Percentiles rank a stretch among this genome's conserved stretches.
Conservation (phyloP, 2,329 filamentous ascomycete genomes). For the Pestalotiopsis sp. region DNA sequence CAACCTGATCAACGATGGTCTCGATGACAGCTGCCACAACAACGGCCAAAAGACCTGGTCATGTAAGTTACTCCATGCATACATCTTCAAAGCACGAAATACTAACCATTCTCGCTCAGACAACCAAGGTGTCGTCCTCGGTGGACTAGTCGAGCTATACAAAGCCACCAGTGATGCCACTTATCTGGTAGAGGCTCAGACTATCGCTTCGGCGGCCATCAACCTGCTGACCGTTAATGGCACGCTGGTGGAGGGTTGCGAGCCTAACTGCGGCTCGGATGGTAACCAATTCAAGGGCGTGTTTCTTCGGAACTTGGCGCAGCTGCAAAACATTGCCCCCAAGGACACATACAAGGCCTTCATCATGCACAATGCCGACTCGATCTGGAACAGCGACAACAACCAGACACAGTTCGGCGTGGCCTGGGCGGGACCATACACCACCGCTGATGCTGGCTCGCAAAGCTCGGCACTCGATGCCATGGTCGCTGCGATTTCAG, state of each 20-base stretch:
- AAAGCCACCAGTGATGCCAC: conserved; percentile 42
- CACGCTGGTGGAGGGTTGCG: conserved; percentile 57
- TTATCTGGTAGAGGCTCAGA: conserved; percentile 42
- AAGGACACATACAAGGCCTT: conserved; percentile 43
- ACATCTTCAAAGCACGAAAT: background rate
- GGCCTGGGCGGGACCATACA: conserved; percentile 32
- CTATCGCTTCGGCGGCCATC: conserved; percentile 56
- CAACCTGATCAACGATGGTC: conserved; percentile 56
- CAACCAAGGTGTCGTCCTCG: conserved; percentile 59
- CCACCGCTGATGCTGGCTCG: conserved; percentile 27
- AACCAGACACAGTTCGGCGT: conserved; percentile 28
- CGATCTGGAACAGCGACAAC: conserved; percentile 37
- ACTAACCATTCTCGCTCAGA: conserved; percentile 24
- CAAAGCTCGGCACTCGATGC: conserved; percentile 33
- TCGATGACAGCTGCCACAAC: conserved; percentile 48
- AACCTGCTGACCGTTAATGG: conserved; percentile 42
- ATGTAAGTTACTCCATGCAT: conserved; percentile 24
- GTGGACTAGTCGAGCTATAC: conserved; percentile 53
- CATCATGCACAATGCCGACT: conserved; percentile 36
- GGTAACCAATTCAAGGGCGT: conserved; percentile 71
- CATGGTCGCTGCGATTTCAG: conserved; percentile 28
- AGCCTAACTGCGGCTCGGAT: conserved; percentile 52
- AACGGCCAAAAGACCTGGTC: conserved; percentile 49
- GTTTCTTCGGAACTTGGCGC: conserved; percentile 65
- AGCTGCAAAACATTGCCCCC: conserved; percentile 52